Evolutionary conservation across 2,329 filamentous ascomycete species (phyloP).

Genomic region (Fragosphaeria purpurea): DNA sequence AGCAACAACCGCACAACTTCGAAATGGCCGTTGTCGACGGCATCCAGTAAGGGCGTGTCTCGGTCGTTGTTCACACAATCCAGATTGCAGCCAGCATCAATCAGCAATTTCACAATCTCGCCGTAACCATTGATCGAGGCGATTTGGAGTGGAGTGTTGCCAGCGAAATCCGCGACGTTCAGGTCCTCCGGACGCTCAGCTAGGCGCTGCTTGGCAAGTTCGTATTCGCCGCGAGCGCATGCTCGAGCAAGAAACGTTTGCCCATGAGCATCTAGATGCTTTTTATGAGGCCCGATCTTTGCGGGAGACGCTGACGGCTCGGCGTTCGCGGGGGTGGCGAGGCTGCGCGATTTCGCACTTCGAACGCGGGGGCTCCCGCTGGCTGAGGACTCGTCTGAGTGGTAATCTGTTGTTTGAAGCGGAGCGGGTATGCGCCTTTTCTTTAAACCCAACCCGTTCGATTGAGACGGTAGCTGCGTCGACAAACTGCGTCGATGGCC

Average conservation of each 20-base stretch:
- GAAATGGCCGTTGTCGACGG: constrained; percentile 88
- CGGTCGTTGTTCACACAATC: constrained; percentile 72
- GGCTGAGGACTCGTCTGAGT: constrained; percentile 56
- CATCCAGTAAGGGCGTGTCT: constrained; percentile 90
- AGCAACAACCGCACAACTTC: constrained; percentile 79
- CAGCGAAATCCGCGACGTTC: constrained; percentile 83
- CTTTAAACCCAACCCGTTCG: constrained; percentile 47
- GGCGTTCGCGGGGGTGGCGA: constrained; percentile 45
- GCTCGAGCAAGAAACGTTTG: constrained; percentile 85
- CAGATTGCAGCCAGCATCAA: constrained; percentile 74
- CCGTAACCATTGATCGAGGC: constrained; percentile 79
- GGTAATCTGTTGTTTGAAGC: constrained; percentile 52
- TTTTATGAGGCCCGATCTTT: constrained; percentile 65
- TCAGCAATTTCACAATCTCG: constrained; percentile 77
- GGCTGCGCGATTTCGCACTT: constrained; percentile 45
- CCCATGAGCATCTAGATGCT: constrained; percentile 84
- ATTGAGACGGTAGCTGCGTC: constrained; percentile 48
- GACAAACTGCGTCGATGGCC: constrained; percentile 55
- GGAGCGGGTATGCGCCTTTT: constrained; percentile 53
- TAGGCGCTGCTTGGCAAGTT: constrained; percentile 63
- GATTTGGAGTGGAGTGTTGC: constrained; percentile 93
- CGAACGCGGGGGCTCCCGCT: constrained; percentile 51
- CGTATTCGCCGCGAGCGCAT: constrained; percentile 75
- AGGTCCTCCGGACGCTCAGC: constrained; percentile 77
- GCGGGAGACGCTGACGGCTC: constrained; percentile 56